Percentiles rank a stretch among this genome's conserved stretches.
phyloP scores from a whole-genome alignment of 2,329 filamentous ascomycete species.

The Fusarium proliferatum region DNA sequence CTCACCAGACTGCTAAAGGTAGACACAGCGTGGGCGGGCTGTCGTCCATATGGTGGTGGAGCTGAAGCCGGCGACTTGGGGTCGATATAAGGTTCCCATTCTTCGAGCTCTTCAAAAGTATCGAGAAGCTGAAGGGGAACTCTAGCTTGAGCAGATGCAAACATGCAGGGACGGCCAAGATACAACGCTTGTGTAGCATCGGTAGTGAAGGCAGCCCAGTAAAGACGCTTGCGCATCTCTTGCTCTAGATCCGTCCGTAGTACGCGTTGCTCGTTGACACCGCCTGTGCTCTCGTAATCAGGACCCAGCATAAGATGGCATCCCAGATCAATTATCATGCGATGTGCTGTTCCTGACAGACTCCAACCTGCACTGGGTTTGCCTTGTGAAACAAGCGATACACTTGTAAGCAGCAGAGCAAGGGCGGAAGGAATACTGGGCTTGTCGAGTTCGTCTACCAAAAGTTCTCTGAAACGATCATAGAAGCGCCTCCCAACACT shows the following conservation, averaged over 20 bases:
- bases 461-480: slow-evolving; percentile 50
- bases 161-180: slow-evolving; percentile 49
- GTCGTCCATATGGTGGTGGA: slow-evolving; percentile 42
- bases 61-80: slow-evolving; percentile 42
- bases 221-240: slow-evolving; percentile 50
- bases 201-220: slow-evolving; percentile 51
- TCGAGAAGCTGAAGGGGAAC: slow-evolving; percentile 48
- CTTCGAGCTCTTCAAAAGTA: slow-evolving; percentile 50
- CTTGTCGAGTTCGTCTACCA: slow-evolving; percentile 49
- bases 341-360: slow-evolving; percentile 51
- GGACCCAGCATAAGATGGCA: slow-evolving; percentile 50
- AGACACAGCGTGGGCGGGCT: slow-evolving; percentile 46
- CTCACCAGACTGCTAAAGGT: slow-evolving; percentile 46
- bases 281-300: slow-evolving; percentile 42
- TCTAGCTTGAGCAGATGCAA: slow-evolving; percentile 48
- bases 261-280: slow-evolving; percentile 43
- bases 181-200: slow-evolving; percentile 50
- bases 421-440: slow-evolving; percentile 53
- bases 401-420: slow-evolving; percentile 49
- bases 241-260: slow-evolving; percentile 46
- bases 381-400: slow-evolving; percentile 49
- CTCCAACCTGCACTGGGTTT: slow-evolving; percentile 51
- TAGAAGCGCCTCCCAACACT: slow-evolving; percentile 53
- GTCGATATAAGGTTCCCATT: slow-evolving; percentile 50
- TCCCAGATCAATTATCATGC: slow-evolving; percentile 54